Conservation (phyloP, 2,329 filamentous ascomycete species). For the Epichloe festucae region DNA sequence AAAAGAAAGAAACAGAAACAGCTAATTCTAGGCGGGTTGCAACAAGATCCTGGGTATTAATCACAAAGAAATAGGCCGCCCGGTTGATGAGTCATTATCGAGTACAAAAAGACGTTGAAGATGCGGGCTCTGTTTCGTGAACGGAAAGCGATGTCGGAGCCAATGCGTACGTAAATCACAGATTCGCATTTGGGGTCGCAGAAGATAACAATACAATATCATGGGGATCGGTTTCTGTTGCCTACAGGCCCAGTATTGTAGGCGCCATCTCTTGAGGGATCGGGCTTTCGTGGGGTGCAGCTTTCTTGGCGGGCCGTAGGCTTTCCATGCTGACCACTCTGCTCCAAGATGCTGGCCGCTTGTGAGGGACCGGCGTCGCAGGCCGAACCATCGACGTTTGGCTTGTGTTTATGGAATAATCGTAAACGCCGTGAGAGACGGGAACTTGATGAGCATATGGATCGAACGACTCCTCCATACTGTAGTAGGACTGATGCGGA, state of each 20-base stretch:
- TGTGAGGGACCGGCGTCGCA: slow-evolving; percentile 25
- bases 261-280: slow-evolving; percentile 11
- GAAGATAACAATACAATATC: no score
- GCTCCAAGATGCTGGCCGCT: slow-evolving; percentile 26
- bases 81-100: neutral
- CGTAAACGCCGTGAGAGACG: slow-evolving; percentile 10
- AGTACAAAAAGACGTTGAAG: neutral
- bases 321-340: slow-evolving; percentile 25
- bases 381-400: slow-evolving; percentile 18
- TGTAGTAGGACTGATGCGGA: slow-evolving; percentile 15
- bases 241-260: slow-evolving; percentile 15
- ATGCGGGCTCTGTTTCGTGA: neutral
- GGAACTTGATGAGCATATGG: slow-evolving; percentile 8
- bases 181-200: no score
- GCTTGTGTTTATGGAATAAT: slow-evolving; percentile 15
- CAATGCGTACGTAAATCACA: no score
- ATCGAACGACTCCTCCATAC: slow-evolving; percentile 8
- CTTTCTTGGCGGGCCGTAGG: slow-evolving; percentile 23
- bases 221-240: neutral
- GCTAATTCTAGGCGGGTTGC: no score
- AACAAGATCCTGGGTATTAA: neutral
- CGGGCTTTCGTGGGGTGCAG: slow-evolving; percentile 17
- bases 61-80: neutral
- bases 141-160: neutral
- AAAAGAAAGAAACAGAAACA: no score